Evolutionary conservation across 768 basidiomycete genomes (phyloP).

Genomic region (Suillus sp.): DNA sequence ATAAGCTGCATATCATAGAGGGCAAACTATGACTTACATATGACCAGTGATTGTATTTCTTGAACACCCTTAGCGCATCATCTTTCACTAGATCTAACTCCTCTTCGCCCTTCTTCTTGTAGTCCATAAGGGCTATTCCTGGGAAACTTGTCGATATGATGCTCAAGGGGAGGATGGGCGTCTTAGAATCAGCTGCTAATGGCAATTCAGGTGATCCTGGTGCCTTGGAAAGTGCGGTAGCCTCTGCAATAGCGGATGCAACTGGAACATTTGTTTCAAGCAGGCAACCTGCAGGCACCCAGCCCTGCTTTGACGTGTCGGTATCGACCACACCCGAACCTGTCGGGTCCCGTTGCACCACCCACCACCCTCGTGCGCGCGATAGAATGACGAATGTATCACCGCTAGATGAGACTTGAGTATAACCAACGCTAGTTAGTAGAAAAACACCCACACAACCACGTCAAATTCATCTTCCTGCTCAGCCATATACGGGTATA

Average conservation of each 20-base stretch:
- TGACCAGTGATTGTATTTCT: slow-evolving; percentile 98
- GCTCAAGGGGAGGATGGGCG: slow-evolving; percentile 84
- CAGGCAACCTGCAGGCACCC: slow-evolving; percentile 97
- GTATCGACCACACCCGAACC: slow-evolving; percentile 79
- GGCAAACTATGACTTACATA: slow-evolving; percentile 55
- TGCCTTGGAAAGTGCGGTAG: slow-evolving; percentile 61
- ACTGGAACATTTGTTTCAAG: slow-evolving; percentile 93
- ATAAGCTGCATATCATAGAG: slow-evolving; percentile 15
- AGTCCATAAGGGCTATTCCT: slow-evolving; percentile 95
- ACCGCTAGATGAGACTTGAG: slow-evolving; percentile 51
- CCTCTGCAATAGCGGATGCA: slow-evolving; percentile 82
- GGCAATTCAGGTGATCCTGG: slow-evolving; percentile 45
- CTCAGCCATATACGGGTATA: slow-evolving; percentile 98
- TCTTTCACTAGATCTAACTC: slow-evolving; percentile 90
- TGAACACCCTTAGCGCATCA: slow-evolving; percentile 89
- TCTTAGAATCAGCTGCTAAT: slow-evolving; percentile 43
- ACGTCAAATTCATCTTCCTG: slow-evolving; percentile 99
- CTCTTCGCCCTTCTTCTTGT: slow-evolving; percentile 90
- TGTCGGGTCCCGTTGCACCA: slow-evolving; percentile 91
- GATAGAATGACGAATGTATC: slow-evolving; percentile 93
- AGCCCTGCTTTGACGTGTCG: slow-evolving; percentile 83
- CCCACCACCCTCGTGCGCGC: slow-evolving; percentile 98
- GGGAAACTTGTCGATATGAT: slow-evolving; percentile 99
- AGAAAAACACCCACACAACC: slow-evolving; percentile 68
- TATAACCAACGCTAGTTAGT: neutral